Evolutionary conservation across 202 grass and related monocot species (phyloP), one percentile per base, ranked within the genome.

Genomic region (Brachypodium distachyon): DNA sequence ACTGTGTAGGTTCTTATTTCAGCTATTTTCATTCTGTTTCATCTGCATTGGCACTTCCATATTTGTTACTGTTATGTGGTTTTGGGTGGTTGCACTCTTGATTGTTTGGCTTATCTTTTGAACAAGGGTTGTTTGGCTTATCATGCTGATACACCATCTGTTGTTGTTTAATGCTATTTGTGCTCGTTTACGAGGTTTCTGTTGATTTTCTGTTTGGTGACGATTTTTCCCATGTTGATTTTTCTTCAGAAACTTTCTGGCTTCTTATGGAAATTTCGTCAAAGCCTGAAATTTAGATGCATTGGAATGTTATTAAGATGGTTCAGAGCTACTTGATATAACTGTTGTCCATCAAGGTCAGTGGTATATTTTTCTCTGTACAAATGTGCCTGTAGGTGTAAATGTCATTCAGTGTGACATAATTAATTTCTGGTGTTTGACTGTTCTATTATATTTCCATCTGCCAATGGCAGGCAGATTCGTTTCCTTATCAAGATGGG

Each of bases 401-500:
- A 68, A 9, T 80, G 9, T 57, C 76, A 64, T 44, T 56, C 51
- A 31, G 42, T 19, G 19, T 34, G 29, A 12, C 53, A 8, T 16
- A 12, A 76, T 76, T 55, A 55, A 74, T 76, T 80, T 81, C 14
- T 11, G 31, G 70, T 84, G 50, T 52, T 39, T 32, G 56, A 32
- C 37, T 79, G 37, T 70, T 70, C 38, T 84, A 32, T 50, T 75
- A 7, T 9, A 22, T 79, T 75, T 57, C 53, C 4, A 44, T 76
- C 68, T 76, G 27, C 29, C 53, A 25, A 6, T 60, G 23, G 49
- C 34, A 58, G 0, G 25, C 44, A 53, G 6, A 54, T 69, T 17
- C 41, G 10, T 70, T 75, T 55, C 46, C 36, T 70, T 61, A 50
- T 74, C 77, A 81, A 81, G 43, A 97, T 97, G 94, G 94, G 94